Conservation (phyloP, 768 basidiomycete genomes). For the Gymnopilus dilepis region DNA sequence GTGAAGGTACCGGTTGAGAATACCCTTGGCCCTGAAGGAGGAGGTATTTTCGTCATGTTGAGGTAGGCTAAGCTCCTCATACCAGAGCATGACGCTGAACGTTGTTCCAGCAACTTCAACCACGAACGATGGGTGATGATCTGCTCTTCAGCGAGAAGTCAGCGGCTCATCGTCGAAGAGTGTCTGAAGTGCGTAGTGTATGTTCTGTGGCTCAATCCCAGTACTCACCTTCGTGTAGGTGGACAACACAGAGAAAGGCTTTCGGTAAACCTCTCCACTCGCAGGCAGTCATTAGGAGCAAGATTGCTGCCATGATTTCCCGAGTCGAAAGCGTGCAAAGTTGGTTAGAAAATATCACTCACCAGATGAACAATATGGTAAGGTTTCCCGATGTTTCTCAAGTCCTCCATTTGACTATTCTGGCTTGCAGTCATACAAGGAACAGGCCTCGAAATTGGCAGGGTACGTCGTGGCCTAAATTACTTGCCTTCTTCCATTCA, state of each 20-base stretch:
- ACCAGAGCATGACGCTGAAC: not conserved
- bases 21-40: conserved; percentile 80
- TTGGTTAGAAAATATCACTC: conserved; percentile 85
- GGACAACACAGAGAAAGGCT: conserved; percentile 86
- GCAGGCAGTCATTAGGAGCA: conserved; percentile 87
- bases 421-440: conserved; percentile 60
- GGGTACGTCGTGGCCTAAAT: conserved; percentile 53
- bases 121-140: conserved; percentile 95
- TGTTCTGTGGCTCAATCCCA: not conserved
- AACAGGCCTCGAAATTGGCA: conserved; percentile 76
- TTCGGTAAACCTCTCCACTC: conserved; percentile 88
- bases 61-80: conserved; percentile 34
- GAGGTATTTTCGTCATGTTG: conserved; percentile 61
- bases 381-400: not conserved
- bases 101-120: conserved; percentile 80
- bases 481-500: not conserved
- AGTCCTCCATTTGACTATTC: not conserved
- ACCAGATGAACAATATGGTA: conserved; percentile 89
- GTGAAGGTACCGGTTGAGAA: conserved; percentile 86
- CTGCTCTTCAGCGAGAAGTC: conserved; percentile 69
- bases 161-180: conserved; percentile 61
- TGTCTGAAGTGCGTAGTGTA: conserved; percentile 49
- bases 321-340: conserved; percentile 70
- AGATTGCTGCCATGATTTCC: conserved; percentile 82
- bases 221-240: conserved; percentile 47